A percentile compares a stretch with the other conserved stretches of the same genome.
Conservation (phyloP, 2,329 filamentous ascomycete species). For the Fusarium falciforme region DNA sequence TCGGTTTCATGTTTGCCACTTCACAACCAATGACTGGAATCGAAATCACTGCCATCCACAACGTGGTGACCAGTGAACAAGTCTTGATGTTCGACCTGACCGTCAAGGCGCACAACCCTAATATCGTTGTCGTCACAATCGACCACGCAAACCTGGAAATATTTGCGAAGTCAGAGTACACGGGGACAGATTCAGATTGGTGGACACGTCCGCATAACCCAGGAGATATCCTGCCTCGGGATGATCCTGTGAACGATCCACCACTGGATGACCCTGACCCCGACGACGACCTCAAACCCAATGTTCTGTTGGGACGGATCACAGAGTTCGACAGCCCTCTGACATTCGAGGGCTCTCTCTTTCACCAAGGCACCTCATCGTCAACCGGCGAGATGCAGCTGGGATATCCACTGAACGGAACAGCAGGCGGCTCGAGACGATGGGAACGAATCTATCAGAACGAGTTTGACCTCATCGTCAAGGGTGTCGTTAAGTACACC, state of each 20-base stretch:
- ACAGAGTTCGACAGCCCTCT: conserved; percentile 88
- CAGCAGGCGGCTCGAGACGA: conserved; percentile 83
- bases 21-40: conserved; percentile 88
- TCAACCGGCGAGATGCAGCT: conserved; percentile 89
- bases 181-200: conserved; percentile 76
- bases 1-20: conserved; percentile 90
- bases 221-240: conserved; percentile 41
- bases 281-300: conserved; percentile 71
- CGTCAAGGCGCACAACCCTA: conserved; percentile 90
- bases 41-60: conserved; percentile 81
- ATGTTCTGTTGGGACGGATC: conserved; percentile 92
- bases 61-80: conserved; percentile 92
- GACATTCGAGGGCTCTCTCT: conserved; percentile 89
- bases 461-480: conserved; percentile 92
- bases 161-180: conserved; percentile 93
- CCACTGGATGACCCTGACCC: conserved; percentile 71
- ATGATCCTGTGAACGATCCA: conserved; percentile 52
- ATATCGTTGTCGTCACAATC: conserved; percentile 88
- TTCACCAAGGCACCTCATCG: conserved; percentile 76
- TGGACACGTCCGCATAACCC: conserved; percentile 55
- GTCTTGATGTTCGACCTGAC: conserved; percentile 94
- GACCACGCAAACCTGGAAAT: conserved; percentile 90
- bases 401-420: conserved; percentile 85
- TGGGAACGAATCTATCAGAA: conserved; percentile 94
- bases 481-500: conserved; percentile 88